Conservation (phyloP, 768 basidiomycete species). For the Tylopilus subfusipes region DNA sequence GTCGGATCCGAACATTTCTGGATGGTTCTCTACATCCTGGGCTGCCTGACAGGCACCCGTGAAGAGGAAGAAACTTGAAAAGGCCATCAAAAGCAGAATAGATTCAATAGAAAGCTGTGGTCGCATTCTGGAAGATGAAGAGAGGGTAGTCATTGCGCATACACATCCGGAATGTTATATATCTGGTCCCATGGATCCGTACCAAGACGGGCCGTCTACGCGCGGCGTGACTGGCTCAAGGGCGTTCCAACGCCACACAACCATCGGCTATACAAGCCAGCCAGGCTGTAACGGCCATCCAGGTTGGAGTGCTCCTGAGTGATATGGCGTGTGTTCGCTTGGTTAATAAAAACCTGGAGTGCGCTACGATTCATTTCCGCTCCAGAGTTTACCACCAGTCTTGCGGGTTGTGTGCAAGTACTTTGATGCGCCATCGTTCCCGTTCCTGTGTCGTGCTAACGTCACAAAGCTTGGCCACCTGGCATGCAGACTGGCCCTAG, state of each 20-base stretch:
- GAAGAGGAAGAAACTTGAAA: not conserved
- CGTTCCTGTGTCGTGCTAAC: not conserved
- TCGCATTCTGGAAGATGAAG: constrained; percentile 1
- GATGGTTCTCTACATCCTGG: not conserved
- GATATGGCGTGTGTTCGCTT: not conserved
- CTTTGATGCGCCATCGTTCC: too few species aligned
- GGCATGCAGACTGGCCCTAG: not conserved
- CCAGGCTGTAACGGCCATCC: not conserved
- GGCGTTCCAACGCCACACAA: not conserved
- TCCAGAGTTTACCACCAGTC: not conserved
- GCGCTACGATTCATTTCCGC: not conserved
- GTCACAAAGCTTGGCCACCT: not conserved
- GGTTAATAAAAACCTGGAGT: not conserved
- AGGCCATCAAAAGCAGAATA: not conserved
- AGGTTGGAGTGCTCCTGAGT: not conserved
- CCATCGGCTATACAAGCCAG: not conserved
- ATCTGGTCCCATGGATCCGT: not conserved
- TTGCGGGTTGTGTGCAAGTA: too few species aligned
- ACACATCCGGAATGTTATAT: constrained; percentile 2
- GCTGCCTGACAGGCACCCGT: not conserved
- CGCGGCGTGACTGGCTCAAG: not conserved
- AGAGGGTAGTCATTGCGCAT: not conserved
- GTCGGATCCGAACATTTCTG: not conserved
- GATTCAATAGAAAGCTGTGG: not conserved
- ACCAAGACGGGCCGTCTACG: not conserved